Percentiles rank a stretch among this genome's conserved stretches.
These are phyloP conservation scores for Clathrus columnatus DNA, from an alignment of 768 basidiomycete genomes.

Conservation along the genomic window DNA sequence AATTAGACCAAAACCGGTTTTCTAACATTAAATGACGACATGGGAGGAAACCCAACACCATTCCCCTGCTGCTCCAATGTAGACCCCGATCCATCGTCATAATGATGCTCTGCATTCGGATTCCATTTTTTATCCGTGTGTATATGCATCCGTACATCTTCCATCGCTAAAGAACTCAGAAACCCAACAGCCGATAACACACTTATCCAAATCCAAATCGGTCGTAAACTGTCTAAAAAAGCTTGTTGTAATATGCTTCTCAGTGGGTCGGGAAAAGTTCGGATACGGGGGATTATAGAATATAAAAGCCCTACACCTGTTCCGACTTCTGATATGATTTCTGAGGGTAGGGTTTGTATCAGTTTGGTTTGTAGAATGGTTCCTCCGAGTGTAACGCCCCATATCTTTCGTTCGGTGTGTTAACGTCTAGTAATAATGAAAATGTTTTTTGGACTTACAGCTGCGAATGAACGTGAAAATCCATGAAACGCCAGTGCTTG, in stretches of 20 bases:
- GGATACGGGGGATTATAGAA: slow-evolving; percentile 36
- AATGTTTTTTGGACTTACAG: slow-evolving; percentile 17
- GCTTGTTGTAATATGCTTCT: slow-evolving; percentile 29
- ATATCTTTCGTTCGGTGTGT: slow-evolving; percentile 24
- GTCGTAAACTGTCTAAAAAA: slow-evolving; percentile 31
- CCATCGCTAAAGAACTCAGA: slow-evolving; percentile 21
- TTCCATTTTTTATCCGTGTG: slow-evolving; percentile 25
- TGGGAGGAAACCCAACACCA: no score
- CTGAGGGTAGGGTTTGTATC: slow-evolving; percentile 29
- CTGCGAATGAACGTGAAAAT: slow-evolving; percentile 29
- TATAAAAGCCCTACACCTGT: slow-evolving; percentile 36
- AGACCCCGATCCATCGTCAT: no score
- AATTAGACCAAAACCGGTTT: no score
- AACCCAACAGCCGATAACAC: slow-evolving; percentile 31
- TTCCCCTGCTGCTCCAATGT: no score
- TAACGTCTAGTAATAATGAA: background rate
- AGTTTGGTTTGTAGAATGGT: slow-evolving; percentile 46
- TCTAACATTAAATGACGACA: no score
- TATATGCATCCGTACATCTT: slow-evolving; percentile 24
- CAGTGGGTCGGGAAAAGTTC: slow-evolving; percentile 26
- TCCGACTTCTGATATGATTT: slow-evolving; percentile 27
- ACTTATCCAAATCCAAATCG: slow-evolving; percentile 36
- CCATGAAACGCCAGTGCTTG: slow-evolving; percentile 36
- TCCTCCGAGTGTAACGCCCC: slow-evolving; percentile 44
- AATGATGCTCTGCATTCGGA: no score